A percentile compares a stretch with the other conserved stretches of the same genome.
Conservation (phyloP, 1,139 yeast species). For the Williopsis jadinii region DNA sequence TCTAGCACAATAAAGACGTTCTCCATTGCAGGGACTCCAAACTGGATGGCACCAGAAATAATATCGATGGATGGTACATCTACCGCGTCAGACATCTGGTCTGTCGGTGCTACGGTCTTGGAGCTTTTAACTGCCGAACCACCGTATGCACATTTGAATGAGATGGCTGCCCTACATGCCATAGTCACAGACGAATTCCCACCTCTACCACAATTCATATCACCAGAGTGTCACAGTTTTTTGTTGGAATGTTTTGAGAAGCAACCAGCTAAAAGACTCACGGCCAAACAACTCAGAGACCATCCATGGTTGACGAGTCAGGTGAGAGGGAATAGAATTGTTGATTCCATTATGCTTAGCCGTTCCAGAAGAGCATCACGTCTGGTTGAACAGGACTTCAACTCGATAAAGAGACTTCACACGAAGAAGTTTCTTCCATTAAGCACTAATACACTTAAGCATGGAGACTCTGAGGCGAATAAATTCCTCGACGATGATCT, state of each 20-base stretch:
- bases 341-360: slow-evolving; percentile 1
- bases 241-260: slow-evolving; percentile 72
- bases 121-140: slow-evolving; percentile 85
- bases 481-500: slow-evolving; percentile 8
- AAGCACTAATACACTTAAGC: slow-evolving; percentile 12
- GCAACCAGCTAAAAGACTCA: slow-evolving; percentile 46
- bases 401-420: slow-evolving; percentile 16
- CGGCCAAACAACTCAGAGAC: slow-evolving; percentile 47
- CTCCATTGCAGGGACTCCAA: slow-evolving; percentile 96
- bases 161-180: slow-evolving; percentile 88
- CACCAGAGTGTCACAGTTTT: slow-evolving; percentile 54
- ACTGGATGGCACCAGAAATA: slow-evolving; percentile 99
- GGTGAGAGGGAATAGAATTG: neutral
- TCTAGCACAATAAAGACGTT: slow-evolving; percentile 52
- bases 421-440: slow-evolving; percentile 29
- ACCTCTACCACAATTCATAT: slow-evolving; percentile 59
- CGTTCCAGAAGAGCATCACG: neutral
- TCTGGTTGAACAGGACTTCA: slow-evolving; percentile 9
- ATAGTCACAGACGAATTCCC: slow-evolving; percentile 83
- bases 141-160: slow-evolving; percentile 75
- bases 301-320: slow-evolving; percentile 49
- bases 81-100: slow-evolving; percentile 85
- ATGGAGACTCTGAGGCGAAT: slow-evolving; percentile 8
- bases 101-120: slow-evolving; percentile 89
- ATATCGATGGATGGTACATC: slow-evolving; percentile 84